These are phyloP conservation scores for Prunus padus DNA, from an alignment of 306 rosid genomes.

Conservation along the genomic window DNA sequence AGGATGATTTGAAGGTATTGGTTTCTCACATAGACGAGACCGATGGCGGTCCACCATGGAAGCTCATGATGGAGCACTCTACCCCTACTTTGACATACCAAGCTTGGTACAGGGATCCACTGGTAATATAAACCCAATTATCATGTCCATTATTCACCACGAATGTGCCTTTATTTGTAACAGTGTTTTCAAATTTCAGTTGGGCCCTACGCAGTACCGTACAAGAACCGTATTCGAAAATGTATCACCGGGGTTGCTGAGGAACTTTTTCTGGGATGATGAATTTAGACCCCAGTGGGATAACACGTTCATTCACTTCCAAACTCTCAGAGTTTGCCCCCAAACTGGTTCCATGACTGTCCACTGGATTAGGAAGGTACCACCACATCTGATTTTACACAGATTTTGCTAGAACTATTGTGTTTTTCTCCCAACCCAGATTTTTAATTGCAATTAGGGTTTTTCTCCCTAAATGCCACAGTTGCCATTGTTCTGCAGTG, in stretches of 20 bases:
- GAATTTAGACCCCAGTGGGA: constrained; percentile 20
- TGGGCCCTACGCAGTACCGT: constrained; percentile 8
- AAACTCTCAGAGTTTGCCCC: not conserved
- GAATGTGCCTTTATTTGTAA: not conserved
- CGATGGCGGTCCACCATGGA: constrained; percentile 14
- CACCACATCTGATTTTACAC: not conserved
- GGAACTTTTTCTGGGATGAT: constrained; percentile 22
- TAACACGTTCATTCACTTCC: not conserved
- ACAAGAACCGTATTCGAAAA: constrained; percentile 13
- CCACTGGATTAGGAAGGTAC: constrained; percentile 13
- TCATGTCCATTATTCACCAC: not conserved
- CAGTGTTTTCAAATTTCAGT: constrained; percentile 1
- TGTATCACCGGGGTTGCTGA: not conserved
- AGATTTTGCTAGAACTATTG: too few relatives aligned
- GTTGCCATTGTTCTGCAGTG: constrained; percentile 10
- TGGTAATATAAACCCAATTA: not conserved
- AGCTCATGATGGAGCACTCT: constrained; percentile 17
- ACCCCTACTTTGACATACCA: constrained; percentile 10
- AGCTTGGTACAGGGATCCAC: constrained; percentile 18
- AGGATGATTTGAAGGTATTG: constrained; percentile 13
- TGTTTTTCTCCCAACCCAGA: too few relatives aligned
- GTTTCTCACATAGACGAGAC: constrained; percentile 6
- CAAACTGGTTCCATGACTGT: constrained; percentile 13
- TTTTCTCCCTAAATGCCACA: not conserved
- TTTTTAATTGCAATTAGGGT: too few relatives aligned